Evolutionary conservation across 306 rosid genomes (phyloP), one percentile per base, ranked within the genome.

Genomic region (Bauhinia variegata): DNA sequence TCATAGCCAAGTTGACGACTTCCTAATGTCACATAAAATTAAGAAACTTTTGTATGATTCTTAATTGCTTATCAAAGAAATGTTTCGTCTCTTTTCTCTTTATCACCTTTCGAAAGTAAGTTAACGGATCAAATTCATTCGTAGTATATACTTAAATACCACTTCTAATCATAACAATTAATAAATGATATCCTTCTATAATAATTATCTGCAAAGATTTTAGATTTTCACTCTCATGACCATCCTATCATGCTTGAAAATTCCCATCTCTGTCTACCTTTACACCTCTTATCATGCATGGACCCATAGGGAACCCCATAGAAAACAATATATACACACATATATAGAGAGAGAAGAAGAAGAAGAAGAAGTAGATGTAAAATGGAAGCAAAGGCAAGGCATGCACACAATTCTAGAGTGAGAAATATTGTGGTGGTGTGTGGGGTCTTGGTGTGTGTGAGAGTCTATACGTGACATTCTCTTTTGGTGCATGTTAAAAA

Each of bases 331-430:
- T n/a, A n/a, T n/a, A n/a, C n/a, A n/a, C n/a, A n/a, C n/a, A n/a
- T n/a, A n/a, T n/a, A n/a, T n/a, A n/a, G n/a, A n/a, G n/a, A n/a
- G n/a, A n/a, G n/a, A n/a, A n/a, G n/a, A n/a, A n/a, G n/a, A 34
- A 77, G 68, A 73, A 56, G 63, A 76, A 70, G 82, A 83, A 73
- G 59, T 81, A 84, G 78, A 65, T 87, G 98, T 92, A 84, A 89
- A 89, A 87, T 75, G 75, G 84, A 92, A 89, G 98, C 95, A 92
- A 92, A 87, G 96, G n/a, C n/a, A n/a, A n/a, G n/a, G 89, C 86
- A 82, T 91, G 91, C 86, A 84, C 84, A 75, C 81, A 84, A 34
- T 11, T 78, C 66, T 70, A 75, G 72, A 75, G 89, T 52, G 84
- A 84, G 77, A 81, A 41, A 60, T 39, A n/a, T n/a, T n/a, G n/a